phyloP scores from a whole-genome alignment of 768 basidiomycete species.

The Mycena leptocephala region DNA sequence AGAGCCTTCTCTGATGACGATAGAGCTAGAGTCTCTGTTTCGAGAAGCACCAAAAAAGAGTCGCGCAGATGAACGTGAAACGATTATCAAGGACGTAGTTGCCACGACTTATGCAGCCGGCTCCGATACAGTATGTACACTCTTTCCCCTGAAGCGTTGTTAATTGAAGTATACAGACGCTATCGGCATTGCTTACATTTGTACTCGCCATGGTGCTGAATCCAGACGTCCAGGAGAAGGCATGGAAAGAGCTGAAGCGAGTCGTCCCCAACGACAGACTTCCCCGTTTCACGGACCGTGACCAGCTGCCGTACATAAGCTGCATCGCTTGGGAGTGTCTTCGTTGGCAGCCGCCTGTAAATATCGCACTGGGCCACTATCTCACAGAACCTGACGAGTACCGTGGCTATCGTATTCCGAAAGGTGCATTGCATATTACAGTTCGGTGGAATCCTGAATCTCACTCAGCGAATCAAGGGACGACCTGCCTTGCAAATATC shows the following conservation, averaged over 20 bases:
- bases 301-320: slow-evolving; percentile 57
- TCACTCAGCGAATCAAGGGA: background rate
- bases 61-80: slow-evolving; percentile 20
- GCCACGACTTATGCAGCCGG: slow-evolving; percentile 53
- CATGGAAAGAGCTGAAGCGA: slow-evolving; percentile 49
- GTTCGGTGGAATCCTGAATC: background rate
- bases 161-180: slow-evolving; percentile 39
- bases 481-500: slow-evolving; percentile 16
- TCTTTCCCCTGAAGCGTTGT: background rate
- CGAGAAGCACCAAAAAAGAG: slow-evolving; percentile 32
- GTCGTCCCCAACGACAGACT: slow-evolving; percentile 44
- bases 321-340: slow-evolving; percentile 58
- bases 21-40: slow-evolving; percentile 32
- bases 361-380: slow-evolving; percentile 26
- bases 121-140: slow-evolving; percentile 56
- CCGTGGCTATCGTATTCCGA: slow-evolving; percentile 60
- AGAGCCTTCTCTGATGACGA: slow-evolving; percentile 36
- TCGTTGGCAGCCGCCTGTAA: slow-evolving; percentile 40
- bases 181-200: slow-evolving; percentile 53
- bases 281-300: slow-evolving; percentile 39
- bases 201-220: slow-evolving; percentile 53
- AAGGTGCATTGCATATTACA: slow-evolving; percentile 55
- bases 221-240: slow-evolving; percentile 52
- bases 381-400: slow-evolving; percentile 59
- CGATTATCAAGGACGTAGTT: slow-evolving; percentile 42